Percentiles rank a stretch among this genome's conserved stretches.
Evolutionary conservation across 2,329 filamentous ascomycete genomes (phyloP).

Genomic region (Stagonosporopsis tanaceti): DNA sequence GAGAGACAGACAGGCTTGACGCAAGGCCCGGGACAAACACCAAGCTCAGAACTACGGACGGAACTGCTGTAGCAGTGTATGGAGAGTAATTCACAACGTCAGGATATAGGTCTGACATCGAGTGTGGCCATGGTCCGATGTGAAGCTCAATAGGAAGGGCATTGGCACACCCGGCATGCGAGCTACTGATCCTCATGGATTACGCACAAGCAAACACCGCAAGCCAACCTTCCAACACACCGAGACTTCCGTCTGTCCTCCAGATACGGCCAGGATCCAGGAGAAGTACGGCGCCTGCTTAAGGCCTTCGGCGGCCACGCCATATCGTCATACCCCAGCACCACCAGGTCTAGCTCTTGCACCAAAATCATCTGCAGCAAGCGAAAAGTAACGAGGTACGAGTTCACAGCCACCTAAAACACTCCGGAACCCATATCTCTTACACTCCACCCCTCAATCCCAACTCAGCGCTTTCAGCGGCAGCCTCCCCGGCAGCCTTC

Average conservation of each 20-base stretch:
- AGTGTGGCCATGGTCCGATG: too few species aligned
- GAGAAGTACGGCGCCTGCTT: neutral
- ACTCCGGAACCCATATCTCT: neutral
- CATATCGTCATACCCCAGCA: neutral
- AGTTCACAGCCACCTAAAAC: neutral
- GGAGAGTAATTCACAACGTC: neutral
- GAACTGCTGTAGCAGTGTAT: neutral
- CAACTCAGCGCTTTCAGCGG: neutral
- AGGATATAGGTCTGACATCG: neutral
- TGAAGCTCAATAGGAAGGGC: too few species aligned
- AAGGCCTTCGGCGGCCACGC: too few species aligned
- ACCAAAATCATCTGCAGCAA: neutral
- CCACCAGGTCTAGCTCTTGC: neutral
- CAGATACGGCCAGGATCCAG: neutral
- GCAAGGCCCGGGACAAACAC: too few species aligned
- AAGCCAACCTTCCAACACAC: neutral
- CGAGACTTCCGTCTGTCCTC: neutral
- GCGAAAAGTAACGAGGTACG: neutral
- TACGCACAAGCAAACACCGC: neutral
- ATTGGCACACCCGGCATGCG: neutral
- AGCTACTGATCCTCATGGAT: neutral
- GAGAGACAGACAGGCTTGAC: conserved; percentile 1
- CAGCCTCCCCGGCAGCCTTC: neutral
- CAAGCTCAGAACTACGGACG: neutral
- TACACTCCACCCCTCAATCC: neutral